These are phyloP conservation scores for Cladosporium sp. DNA, from an alignment of 2,329 filamentous ascomycete species.

Conservation along the genomic window DNA sequence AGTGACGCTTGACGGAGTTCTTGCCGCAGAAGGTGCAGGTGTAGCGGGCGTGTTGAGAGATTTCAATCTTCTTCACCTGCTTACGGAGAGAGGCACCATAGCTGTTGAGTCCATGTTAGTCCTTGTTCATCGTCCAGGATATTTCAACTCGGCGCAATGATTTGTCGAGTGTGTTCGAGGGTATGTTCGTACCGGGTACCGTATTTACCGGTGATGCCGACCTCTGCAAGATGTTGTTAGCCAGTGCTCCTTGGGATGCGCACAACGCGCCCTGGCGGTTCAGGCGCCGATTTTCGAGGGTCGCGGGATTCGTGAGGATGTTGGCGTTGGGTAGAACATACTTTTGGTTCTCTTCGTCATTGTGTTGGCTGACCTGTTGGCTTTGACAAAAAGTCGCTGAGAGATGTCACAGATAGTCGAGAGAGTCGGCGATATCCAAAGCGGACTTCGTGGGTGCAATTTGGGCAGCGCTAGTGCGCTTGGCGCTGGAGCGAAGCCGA, in stretches of 20 bases:
- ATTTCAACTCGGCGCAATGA: conserved; percentile 2
- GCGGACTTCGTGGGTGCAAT: conserved; percentile 10
- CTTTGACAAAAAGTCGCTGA: conserved; percentile 11
- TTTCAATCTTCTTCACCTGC: conserved; percentile 99
- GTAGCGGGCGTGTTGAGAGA: conserved; percentile 96
- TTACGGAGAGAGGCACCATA: conserved; percentile 99
- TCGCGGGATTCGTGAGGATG: not conserved
- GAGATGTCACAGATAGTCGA: conserved; percentile 11
- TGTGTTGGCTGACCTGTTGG: conserved; percentile 44
- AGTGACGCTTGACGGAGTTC: conserved; percentile 69
- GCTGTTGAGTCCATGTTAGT: conserved; percentile 44
- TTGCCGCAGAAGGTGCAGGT: conserved; percentile 99
- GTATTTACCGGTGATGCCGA: conserved; percentile 98
- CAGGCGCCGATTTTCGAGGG: not conserved
- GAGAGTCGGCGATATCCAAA: not conserved
- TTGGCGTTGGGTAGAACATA: conserved; percentile 12
- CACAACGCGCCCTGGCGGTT: not conserved
- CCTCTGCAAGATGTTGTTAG: conserved; percentile 47
- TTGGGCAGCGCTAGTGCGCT: not conserved
- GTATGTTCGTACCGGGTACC: conserved; percentile 73
- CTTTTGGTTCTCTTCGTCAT: conserved; percentile 96
- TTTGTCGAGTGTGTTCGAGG: conserved; percentile 9
- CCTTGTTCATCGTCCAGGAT: not conserved
- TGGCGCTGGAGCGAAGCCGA: not conserved
- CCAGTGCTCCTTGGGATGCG: conserved; percentile 2